Conservation (phyloP, 2,329 filamentous ascomycete genomes). For the Trichoderma sp. region DNA sequence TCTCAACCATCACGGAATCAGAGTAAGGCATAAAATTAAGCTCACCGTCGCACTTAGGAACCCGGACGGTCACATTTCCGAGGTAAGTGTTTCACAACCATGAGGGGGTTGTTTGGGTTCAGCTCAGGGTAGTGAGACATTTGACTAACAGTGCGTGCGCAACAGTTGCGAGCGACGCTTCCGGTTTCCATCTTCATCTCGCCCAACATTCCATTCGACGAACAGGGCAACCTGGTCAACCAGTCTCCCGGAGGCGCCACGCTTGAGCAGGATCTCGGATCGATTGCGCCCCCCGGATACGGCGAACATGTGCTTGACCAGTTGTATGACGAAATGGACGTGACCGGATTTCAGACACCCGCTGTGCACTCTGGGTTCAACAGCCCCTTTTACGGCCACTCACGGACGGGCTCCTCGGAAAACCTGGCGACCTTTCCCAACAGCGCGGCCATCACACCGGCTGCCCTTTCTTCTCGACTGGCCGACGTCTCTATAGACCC, state of each 20-base stretch:
- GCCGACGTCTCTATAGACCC: constrained; percentile 63
- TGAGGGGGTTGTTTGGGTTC: background rate
- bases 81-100: constrained; percentile 50
- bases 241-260: constrained; percentile 52
- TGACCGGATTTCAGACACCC: constrained; percentile 75
- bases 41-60: constrained; percentile 89
- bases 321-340: constrained; percentile 83
- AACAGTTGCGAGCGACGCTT: constrained; percentile 77
- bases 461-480: constrained; percentile 60
- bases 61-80: constrained; percentile 89
- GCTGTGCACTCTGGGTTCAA: constrained; percentile 68
- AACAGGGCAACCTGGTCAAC: constrained; percentile 74
- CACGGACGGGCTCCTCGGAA: constrained; percentile 74
- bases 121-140: constrained; percentile 1
- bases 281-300: constrained; percentile 85
- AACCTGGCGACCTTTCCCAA: constrained; percentile 60
- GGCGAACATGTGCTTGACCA: constrained; percentile 86
- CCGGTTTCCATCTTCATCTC: constrained; percentile 95
- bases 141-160: constrained; percentile 2
- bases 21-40: constrained; percentile 88
- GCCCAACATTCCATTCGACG: constrained; percentile 83
- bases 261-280: constrained; percentile 51
- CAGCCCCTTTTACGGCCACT: constrained; percentile 72
- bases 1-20: constrained; percentile 83
- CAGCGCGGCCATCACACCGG: constrained; percentile 40